Base-by-base conservation (phyloP, 2,329 filamentous ascomycete genomes). In the Calonectria pauciramosa region DNA sequence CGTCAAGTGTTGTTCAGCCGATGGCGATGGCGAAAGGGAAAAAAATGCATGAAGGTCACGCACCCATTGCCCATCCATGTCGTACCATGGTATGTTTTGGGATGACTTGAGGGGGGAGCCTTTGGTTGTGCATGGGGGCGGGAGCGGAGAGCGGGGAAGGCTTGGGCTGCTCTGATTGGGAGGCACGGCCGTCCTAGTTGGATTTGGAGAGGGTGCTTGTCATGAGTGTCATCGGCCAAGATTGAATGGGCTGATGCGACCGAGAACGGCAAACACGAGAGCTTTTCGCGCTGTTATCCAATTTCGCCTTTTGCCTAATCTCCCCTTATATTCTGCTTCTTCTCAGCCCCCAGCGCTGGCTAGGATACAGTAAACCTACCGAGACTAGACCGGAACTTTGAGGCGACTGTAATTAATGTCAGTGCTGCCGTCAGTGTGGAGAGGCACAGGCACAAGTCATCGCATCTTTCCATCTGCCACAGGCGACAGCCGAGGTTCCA, bases 101-200 rank as follows among this genome's bases (percentile, higher is more conserved):
- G 67, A 44, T 63, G 70, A 38, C 56, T 70, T 51, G 52, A 38
- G 56, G 69, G 66, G 66, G 52, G 64, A 70, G 41, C 59, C 71
- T 72, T 68, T 70, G 36, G 51, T 59, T 23, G 64, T 60, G 60
- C 65, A 72, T 72, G 65, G 70, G 70, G 56, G 59, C 41, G 60
- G 41, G 65, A 67, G 60, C 52, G 52, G 67, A 71, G 65, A 70
- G 74, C 74, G 74, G 74, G 74, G 74, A 69, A 75, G 71, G 63
- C 71, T 73, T 49, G 36, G 47, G 38, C 30, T 36, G 23, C n/a
- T 67, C 47, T 59, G 67, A 75, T 75, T 75, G 74, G 74, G 41
- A 7, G 36, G 26, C 59, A 26, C 34, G 16, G 18, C 14, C 36
- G 18, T 26, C 59, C 44, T 28, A 30, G 47, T 64, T 34, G 38